These are phyloP conservation scores for Aspergillus sclerotiicarbonarius DNA, from an alignment of 495 filamentous ascomycete species.

Conservation along the genomic window DNA sequence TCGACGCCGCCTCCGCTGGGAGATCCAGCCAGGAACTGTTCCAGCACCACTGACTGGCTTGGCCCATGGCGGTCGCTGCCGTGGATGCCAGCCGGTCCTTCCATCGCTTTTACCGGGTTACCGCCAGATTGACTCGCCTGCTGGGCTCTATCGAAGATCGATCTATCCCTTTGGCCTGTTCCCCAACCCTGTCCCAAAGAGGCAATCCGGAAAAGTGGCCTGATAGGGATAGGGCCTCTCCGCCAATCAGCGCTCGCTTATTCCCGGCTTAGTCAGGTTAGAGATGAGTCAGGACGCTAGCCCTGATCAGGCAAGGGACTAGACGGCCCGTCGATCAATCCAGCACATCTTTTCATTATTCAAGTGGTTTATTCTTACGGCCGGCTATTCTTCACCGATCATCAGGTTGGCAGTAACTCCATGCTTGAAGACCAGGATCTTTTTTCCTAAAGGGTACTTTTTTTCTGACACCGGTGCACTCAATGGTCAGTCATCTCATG, in stretches of 20 bases:
- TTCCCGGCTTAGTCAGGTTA: slow-evolving; percentile 1
- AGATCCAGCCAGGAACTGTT: not conserved
- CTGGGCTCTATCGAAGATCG: not conserved
- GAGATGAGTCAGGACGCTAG: not conserved
- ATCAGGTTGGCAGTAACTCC: no score
- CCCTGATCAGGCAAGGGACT: not conserved
- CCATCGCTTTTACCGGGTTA: not conserved
- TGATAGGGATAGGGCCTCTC: not conserved
- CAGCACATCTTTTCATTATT: not conserved
- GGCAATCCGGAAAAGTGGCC: slow-evolving; percentile 6
- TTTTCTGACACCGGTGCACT: no score
- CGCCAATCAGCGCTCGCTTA: slow-evolving; percentile 4
- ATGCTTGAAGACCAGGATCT: no score
- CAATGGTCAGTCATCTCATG: no score
- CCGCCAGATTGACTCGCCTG: no score
- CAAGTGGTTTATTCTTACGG: no score
- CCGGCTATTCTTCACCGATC: no score
- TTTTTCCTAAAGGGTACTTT: no score
- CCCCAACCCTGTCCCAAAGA: not conserved
- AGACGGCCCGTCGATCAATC: not conserved
- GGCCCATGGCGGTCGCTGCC: not conserved
- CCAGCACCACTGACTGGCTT: not conserved
- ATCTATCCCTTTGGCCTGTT: not conserved
- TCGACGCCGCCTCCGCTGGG: not conserved
- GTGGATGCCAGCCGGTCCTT: not conserved